Percentiles rank a stretch among this genome's conserved stretches.
Evolutionary conservation across 768 basidiomycete species (phyloP).

Genomic region (Termitomyces sp.): DNA sequence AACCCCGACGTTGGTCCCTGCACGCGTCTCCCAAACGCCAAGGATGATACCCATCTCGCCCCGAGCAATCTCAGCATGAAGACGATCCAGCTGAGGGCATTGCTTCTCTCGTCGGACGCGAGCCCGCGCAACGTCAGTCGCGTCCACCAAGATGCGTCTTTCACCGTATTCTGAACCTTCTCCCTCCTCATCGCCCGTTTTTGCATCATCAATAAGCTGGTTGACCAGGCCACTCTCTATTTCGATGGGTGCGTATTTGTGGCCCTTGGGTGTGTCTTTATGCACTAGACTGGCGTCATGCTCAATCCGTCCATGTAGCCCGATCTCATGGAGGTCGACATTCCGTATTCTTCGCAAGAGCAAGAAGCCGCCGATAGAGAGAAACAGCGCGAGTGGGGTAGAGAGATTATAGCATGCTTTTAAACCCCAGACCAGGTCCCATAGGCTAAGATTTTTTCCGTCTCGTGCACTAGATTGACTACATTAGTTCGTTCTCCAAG

Average conservation of each 20-base stretch:
- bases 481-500: background rate
- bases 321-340: background rate
- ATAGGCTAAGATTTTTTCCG: background rate
- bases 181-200: background rate
- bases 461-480: background rate
- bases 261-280: background rate
- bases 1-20: background rate
- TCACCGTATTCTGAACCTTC: background rate
- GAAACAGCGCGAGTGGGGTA: background rate
- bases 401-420: background rate
- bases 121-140: background rate
- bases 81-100: background rate
- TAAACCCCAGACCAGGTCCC: background rate
- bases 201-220: background rate
- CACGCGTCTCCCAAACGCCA: background rate
- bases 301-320: background rate
- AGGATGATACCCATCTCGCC: background rate
- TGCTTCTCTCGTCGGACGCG: background rate
- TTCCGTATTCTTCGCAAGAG: background rate
- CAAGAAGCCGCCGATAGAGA: background rate
- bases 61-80: background rate
- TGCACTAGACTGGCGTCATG: background rate
- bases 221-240: background rate
- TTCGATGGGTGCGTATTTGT: background rate
- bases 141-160: background rate